Base-by-base conservation (phyloP, 1,139 yeast species). In the Meyerozyma guilliermondii region DNA sequence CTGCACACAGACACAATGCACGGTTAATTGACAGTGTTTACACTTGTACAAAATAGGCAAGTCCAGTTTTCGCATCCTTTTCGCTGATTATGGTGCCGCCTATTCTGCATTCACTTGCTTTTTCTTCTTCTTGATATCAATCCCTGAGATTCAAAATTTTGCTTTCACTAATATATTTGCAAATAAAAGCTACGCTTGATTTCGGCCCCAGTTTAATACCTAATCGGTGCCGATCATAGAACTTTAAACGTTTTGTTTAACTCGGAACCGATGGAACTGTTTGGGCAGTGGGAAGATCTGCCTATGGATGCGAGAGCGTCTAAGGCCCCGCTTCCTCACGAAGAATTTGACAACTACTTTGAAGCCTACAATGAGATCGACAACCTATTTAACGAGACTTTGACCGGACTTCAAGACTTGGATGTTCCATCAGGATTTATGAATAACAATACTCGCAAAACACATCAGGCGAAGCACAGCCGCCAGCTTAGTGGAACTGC, bases 401-500 rank as follows among this genome's bases (percentile, higher is more conserved):
- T 72, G 41, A 56, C 65, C 3, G 75, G 74, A 1, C 55, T 72
- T 29, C 76, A 71, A 55, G 81, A 76, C 49, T 63, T 78, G 46
- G 82, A 78, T 49, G 80, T 78, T 29, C 79, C 82, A 1, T 50
- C 52, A 3, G 57, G 57, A 1, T 53, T 44, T 37, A 49, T 44
- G 20, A 39, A 45, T 17, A 40, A 41, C 9, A 44, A 40, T 14
- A 23, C 11, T 11, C 35, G 17, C 44, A 38, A 16, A 16, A 43
- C 39, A 5, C 37, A 36, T 23, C 51, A 47, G 23, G 47, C 48
- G 38, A 60, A 55, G 37, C 77, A 71, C 45, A 55, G 64, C 39
- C 55, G 76, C 39, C 68, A 68, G 46, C 58, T 61, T 27, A 77
- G 83, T 60, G 86, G 85, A 7, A 80, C 86, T 1, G 84, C 84